These are phyloP conservation scores for Adansonia madagascariensis DNA, from an alignment of 441 rosid genomes.

Conservation along the genomic window DNA sequence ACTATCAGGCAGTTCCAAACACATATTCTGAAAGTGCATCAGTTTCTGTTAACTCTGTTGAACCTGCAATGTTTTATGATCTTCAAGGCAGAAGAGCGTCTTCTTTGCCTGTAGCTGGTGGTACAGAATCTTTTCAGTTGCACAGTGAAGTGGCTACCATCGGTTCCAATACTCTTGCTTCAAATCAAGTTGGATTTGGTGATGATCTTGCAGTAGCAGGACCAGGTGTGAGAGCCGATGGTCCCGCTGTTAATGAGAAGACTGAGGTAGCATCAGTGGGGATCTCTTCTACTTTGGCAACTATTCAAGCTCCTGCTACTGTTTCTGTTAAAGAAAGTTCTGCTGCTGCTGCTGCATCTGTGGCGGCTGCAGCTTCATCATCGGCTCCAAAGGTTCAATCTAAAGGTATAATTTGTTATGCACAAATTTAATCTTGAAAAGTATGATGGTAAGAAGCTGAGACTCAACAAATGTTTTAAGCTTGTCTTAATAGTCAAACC, in stretches of 20 bases:
- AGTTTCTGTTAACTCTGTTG: constrained; percentile 48
- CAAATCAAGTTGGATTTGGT: constrained; percentile 36
- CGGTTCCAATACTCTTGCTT: constrained; percentile 37
- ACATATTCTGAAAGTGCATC: constrained; percentile 57
- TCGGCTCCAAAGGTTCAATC: constrained; percentile 58
- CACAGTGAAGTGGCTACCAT: constrained; percentile 44
- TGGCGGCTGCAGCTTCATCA: constrained; percentile 40
- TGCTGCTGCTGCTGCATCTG: constrained; percentile 28
- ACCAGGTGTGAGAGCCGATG: constrained; percentile 37
- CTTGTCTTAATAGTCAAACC: not conserved
- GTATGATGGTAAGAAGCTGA: not conserved
- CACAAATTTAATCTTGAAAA: not conserved
- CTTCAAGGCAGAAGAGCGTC: constrained; percentile 56
- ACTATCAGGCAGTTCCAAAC: constrained; percentile 60
- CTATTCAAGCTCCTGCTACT: constrained; percentile 41
- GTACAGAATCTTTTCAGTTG: constrained; percentile 45
- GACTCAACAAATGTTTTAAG: not conserved
- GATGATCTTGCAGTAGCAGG: constrained; percentile 38
- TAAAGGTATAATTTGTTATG: constrained; percentile 60
- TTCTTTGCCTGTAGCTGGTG: constrained; percentile 45
- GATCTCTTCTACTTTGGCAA: constrained; percentile 41
- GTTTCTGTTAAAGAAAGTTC: constrained; percentile 34
- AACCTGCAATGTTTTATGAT: constrained; percentile 56
- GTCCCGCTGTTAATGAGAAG: constrained; percentile 34
- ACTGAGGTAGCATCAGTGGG: constrained; percentile 38